These are phyloP conservation scores for Mikania micrantha DNA, from an alignment of 129 eudicot genomes.

Conservation along the genomic window DNA sequence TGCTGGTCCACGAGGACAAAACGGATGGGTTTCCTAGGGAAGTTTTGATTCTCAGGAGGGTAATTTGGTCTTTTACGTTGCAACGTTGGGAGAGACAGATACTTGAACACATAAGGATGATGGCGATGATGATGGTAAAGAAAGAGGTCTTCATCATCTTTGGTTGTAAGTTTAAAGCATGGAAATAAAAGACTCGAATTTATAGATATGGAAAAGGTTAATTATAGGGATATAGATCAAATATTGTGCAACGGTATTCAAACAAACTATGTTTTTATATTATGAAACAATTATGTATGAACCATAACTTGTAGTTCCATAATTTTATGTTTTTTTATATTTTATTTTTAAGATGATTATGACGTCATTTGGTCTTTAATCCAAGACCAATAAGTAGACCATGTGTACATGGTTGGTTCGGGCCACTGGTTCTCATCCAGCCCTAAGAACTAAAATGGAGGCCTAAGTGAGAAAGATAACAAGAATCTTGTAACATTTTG, in stretches of 20 bases:
- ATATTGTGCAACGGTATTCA: not conserved
- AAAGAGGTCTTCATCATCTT: constrained; percentile 28
- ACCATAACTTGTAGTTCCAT: not conserved
- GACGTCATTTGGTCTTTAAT: not conserved
- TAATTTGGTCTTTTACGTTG: constrained; percentile 36
- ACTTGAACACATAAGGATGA: constrained; percentile 13
- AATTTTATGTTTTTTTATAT: too few relatives aligned
- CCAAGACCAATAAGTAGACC: not conserved
- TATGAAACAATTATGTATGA: not conserved
- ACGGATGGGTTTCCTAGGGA: constrained; percentile 26
- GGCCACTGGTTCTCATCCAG: not conserved
- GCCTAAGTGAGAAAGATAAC: not conserved
- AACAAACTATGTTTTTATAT: not conserved
- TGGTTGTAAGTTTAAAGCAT: constrained; percentile 6
- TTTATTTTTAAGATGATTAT: too few relatives aligned
- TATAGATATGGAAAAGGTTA: constrained; percentile 10
- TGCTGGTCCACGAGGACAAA: constrained; percentile 30
- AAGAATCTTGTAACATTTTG: not conserved
- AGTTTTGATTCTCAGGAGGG: constrained; percentile 31
- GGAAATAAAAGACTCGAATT: not conserved
- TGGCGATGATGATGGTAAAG: constrained; percentile 3
- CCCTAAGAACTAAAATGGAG: not conserved
- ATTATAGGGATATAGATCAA: not conserved
- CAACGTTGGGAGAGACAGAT: constrained; percentile 33
- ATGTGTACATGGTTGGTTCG: not conserved